A percentile compares a stretch with the other conserved stretches of the same genome.
Evolutionary conservation across 192 early-diverging fungal genomes (phyloP).

Genomic region (Martensiomyces pterosporus): DNA sequence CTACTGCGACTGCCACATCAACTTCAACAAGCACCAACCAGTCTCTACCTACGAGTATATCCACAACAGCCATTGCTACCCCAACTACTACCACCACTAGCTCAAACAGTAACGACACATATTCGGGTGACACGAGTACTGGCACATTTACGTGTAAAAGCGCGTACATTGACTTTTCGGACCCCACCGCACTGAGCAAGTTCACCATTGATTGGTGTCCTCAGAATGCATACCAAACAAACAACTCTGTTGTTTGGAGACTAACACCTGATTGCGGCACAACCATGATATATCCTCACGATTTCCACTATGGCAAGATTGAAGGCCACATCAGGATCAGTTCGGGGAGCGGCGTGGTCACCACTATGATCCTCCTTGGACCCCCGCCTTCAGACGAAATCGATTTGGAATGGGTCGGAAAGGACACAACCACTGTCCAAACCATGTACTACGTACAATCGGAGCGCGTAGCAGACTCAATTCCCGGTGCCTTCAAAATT

Average conservation of each 20-base stretch:
- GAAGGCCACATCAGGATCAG: conserved; percentile 35
- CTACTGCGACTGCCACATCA: too few relatives aligned
- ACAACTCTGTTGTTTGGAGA: conserved; percentile 28
- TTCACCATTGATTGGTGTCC: conserved; percentile 47
- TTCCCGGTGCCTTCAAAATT: conserved; percentile 21
- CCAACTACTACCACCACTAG: conserved; percentile 1
- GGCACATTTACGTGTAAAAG: conserved; percentile 23
- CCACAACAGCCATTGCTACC: conserved; percentile 5
- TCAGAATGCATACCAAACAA: conserved; percentile 37
- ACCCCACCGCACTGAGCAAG: conserved; percentile 25
- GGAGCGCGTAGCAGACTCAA: conserved; percentile 20
- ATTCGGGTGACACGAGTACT: conserved; percentile 17
- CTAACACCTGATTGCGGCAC: conserved; percentile 42
- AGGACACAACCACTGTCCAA: conserved; percentile 41
- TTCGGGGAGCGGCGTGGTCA: conserved; percentile 47
- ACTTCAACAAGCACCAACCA: too few relatives aligned
- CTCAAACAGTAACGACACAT: too few relatives aligned
- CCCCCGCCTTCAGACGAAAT: conserved; percentile 55
- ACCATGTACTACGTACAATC: conserved; percentile 53
- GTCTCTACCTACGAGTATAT: too few relatives aligned
- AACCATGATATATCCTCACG: conserved; percentile 44
- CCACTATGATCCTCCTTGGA: conserved; percentile 49
- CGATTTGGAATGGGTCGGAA: conserved; percentile 62
- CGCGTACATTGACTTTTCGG: conserved; percentile 33
- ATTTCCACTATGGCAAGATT: conserved; percentile 30